Percentiles rank a stretch among this genome's conserved stretches.
Evolutionary conservation across 768 basidiomycete genomes (phyloP).

Genomic region (Russula compacta): DNA sequence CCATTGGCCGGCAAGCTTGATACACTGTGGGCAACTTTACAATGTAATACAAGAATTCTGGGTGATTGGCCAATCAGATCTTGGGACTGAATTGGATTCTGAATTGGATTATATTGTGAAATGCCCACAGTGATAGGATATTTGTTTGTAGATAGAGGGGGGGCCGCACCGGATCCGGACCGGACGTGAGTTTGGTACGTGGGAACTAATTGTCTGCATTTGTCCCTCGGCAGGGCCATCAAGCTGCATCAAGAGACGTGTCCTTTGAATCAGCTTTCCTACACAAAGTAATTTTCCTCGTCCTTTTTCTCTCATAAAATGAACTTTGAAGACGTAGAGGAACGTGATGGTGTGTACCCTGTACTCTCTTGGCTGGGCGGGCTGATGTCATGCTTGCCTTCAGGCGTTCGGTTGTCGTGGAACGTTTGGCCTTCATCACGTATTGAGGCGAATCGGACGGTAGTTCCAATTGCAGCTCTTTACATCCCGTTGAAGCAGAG

Average conservation of each 20-base stretch:
- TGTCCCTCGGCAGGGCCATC: background rate
- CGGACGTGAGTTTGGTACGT: background rate
- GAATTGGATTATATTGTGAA: too few relatives aligned
- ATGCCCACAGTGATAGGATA: too few relatives aligned
- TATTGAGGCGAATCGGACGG: constrained; percentile 95
- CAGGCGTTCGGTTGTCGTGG: constrained; percentile 94
- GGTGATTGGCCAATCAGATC: too few relatives aligned
- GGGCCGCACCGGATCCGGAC: too few relatives aligned
- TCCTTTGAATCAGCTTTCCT: constrained; percentile 6
- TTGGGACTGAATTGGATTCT: too few relatives aligned
- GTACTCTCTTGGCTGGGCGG: background rate
- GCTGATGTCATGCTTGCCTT: background rate
- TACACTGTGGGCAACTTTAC: too few relatives aligned
- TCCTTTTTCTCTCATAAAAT: constrained; percentile 21
- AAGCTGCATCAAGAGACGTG: constrained; percentile 11
- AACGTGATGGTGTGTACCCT: constrained; percentile 70
- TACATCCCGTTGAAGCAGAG: constrained; percentile 93
- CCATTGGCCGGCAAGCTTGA: too few relatives aligned
- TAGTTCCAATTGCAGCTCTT: constrained; percentile 96
- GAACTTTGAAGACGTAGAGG: constrained; percentile 96
- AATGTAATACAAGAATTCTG: too few relatives aligned
- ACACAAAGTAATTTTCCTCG: background rate
- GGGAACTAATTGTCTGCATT: constrained; percentile 7
- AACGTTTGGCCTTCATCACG: constrained; percentile 98
- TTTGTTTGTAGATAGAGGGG: too few relatives aligned